Evolutionary conservation across 768 basidiomycete genomes (phyloP).

Genomic region (Glaciozyma antarctica): DNA sequence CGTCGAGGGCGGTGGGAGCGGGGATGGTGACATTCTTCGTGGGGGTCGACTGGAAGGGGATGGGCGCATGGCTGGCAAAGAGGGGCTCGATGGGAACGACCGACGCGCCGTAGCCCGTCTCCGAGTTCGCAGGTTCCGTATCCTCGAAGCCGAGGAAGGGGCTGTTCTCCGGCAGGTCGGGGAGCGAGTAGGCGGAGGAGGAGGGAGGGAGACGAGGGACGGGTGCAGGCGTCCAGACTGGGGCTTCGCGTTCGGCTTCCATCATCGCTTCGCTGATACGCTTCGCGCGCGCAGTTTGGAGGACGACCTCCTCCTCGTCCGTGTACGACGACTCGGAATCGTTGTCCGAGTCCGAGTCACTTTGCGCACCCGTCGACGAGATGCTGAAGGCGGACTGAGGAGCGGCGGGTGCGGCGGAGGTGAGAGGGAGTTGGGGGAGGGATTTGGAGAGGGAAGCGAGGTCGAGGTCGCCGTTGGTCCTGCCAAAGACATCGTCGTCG

Average conservation of each 20-base stretch:
- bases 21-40: background rate
- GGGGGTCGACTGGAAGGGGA: conserved; percentile 10
- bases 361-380: background rate
- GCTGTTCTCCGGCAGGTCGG: conserved; percentile 24
- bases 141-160: conserved; percentile 31
- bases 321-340: conserved; percentile 17
- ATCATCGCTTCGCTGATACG: background rate
- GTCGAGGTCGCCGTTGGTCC: background rate
- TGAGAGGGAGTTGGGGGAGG: background rate
- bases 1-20: background rate
- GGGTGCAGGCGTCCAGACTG: background rate
- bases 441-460: background rate
- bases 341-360: conserved; percentile 1
- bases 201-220: background rate
- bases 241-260: background rate
- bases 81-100: background rate
- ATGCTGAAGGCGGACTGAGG: conserved; percentile 9
- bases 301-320: conserved; percentile 17
- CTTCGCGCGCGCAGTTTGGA: conserved; percentile 3
- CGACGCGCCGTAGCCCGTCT: background rate
- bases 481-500: conserved; percentile 11
- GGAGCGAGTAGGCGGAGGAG: conserved; percentile 16
- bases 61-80: background rate
- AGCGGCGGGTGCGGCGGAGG: background rate
- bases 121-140: conserved; percentile 12